phyloP scores from a whole-genome alignment of 2,329 filamentous ascomycete species.

The Colletotrichum navitas region DNA sequence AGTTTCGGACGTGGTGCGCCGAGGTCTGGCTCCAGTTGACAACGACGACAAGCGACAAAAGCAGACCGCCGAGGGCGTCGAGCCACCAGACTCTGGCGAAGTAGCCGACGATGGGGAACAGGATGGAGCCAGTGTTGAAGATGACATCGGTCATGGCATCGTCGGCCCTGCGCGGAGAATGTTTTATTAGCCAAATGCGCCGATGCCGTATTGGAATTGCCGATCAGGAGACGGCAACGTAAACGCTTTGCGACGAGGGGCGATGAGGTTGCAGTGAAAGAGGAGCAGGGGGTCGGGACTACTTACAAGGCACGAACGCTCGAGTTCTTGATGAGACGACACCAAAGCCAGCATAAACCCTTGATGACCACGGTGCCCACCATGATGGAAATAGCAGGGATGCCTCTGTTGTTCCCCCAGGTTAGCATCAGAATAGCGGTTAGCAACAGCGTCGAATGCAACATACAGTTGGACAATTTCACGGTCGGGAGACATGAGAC shows the following conservation, averaged over 20 bases:
- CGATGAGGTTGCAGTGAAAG: slow-evolving; percentile 5
- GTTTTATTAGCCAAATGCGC: slow-evolving; percentile 40
- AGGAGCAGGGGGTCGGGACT: slow-evolving; percentile 19
- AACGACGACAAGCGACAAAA: slow-evolving; percentile 85
- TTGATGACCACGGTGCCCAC: slow-evolving; percentile 84
- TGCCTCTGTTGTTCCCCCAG: slow-evolving; percentile 54
- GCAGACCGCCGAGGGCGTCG: slow-evolving; percentile 81
- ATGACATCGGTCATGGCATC: slow-evolving; percentile 80
- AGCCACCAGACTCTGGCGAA: slow-evolving; percentile 86
- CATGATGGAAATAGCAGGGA: slow-evolving; percentile 85
- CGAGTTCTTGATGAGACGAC: slow-evolving; percentile 85
- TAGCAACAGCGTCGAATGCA: not conserved
- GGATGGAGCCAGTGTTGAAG: slow-evolving; percentile 90
- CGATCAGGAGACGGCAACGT: slow-evolving; percentile 22
- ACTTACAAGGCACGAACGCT: slow-evolving; percentile 82
- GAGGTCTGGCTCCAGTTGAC: slow-evolving; percentile 83
- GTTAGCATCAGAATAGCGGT: slow-evolving; percentile 26
- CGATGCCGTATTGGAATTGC: slow-evolving; percentile 46
- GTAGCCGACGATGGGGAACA: slow-evolving; percentile 86
- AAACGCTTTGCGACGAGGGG: slow-evolving; percentile 23
- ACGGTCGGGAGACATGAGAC: slow-evolving; percentile 71
- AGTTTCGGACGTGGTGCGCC: slow-evolving; percentile 81
- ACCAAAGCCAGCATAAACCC: slow-evolving; percentile 87
- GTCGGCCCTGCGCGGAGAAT: slow-evolving; percentile 54
- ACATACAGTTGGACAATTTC: slow-evolving; percentile 75